A percentile compares a stretch with the other conserved stretches of the same genome.
Conservation (phyloP, 768 basidiomycete species). For the Collybia mongolica region DNA sequence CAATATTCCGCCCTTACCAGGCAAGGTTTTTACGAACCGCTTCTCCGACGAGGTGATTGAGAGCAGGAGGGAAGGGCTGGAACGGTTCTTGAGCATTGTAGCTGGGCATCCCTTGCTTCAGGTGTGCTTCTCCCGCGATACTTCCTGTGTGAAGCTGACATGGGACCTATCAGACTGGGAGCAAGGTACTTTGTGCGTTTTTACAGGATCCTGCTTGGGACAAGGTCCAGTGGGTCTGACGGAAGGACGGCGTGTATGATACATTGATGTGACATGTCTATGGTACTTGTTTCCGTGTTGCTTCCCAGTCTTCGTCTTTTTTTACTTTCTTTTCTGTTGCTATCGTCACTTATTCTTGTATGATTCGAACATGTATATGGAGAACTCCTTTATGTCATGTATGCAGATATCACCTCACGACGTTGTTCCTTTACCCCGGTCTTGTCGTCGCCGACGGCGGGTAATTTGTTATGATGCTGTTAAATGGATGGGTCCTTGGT, state of each 20-base stretch:
- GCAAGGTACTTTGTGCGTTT: constrained; percentile 95
- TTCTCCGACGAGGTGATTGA: constrained; percentile 99
- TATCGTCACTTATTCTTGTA: background rate
- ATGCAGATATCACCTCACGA: too few relatives aligned
- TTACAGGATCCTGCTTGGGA: constrained; percentile 95
- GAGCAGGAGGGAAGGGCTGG: constrained; percentile 84
- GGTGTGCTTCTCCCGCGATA: constrained; percentile 42
- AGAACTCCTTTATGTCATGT: too few relatives aligned
- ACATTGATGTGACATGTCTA: background rate
- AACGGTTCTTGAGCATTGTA: constrained; percentile 93
- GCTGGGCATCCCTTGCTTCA: constrained; percentile 97
- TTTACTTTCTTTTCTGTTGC: background rate
- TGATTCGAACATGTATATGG: background rate
- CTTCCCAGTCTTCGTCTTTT: background rate
- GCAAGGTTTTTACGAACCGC: constrained; percentile 97
- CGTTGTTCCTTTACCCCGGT: too few relatives aligned
- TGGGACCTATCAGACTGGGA: constrained; percentile 67
- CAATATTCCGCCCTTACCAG: constrained; percentile 95
- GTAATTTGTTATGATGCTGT: too few relatives aligned
- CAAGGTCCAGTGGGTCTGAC: constrained; percentile 72
- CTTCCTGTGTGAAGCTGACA: background rate
- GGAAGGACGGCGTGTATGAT: background rate
- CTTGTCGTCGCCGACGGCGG: too few relatives aligned
- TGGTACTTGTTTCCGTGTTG: background rate
- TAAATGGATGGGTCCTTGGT: too few relatives aligned